Base-by-base conservation (phyloP, 2,329 filamentous ascomycete genomes). In the Colletotrichum filicis region DNA sequence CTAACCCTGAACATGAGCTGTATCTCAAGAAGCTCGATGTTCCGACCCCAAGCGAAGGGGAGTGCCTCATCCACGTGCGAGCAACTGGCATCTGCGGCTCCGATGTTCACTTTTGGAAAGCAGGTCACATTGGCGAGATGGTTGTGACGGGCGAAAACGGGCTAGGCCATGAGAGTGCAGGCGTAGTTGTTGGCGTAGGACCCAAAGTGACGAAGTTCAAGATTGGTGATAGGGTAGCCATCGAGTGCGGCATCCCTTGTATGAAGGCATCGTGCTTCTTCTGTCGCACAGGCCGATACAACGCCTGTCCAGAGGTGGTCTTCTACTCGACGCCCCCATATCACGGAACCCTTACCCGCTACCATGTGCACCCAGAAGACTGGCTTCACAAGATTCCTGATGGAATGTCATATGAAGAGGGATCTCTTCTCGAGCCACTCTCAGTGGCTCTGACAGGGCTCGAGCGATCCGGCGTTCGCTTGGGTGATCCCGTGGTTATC, bases 51-150 rank as follows among this genome's bases (percentile, higher is more conserved):
- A 49, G 64, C 22, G 57, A 52, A 16, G 28, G 52, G 12, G 68
- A 68, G 12, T 71, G 92, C 52, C 88, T 90, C 30, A 79, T 93
- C 55, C 90, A 90, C 68, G 86, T 93, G 78, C 91, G 92, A 80
- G 91, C 89, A 79, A 93, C 92, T 2, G 92, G 92, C 56, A 93
- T 93, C 75, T 93, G 92, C 82, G 91, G 92, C 24, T 78, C 75
- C 14, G 77, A 77, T 64, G 80, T 83, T 16, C 82, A 84, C 67
- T 84, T 83, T 76, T 84, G 82, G 81, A 75, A 77, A n/a, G 76
- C 82, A 42, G 82, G 82, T 32, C 80, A 79, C n/a, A 77, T 84
- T 52, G 78, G 79, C 19, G 73, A 75, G 5, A 76, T 78, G 46
- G 78, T 83, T 7, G 73, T 77, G 4, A 82, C 84, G 63, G 64